Percentiles rank a stretch among this genome's conserved stretches.
phyloP scores from a whole-genome alignment of 2,329 filamentous ascomycete genomes.

The Dryadomyces quercivorus region DNA sequence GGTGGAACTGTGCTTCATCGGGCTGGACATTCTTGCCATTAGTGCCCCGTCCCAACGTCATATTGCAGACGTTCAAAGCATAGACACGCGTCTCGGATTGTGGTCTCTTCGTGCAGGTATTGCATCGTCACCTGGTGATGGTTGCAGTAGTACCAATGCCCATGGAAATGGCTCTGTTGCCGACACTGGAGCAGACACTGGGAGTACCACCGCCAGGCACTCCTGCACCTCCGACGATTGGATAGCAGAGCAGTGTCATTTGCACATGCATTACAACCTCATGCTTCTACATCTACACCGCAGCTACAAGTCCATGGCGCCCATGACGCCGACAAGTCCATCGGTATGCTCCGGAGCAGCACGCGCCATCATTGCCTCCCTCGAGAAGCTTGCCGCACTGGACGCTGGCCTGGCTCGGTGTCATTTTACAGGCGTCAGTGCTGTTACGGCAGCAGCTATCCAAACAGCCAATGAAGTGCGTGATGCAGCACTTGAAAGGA shows the following conservation, averaged over 20 bases:
- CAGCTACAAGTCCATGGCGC: background rate
- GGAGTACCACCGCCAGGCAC: background rate
- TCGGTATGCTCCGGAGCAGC: background rate
- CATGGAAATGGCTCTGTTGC: background rate
- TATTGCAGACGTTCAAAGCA: background rate
- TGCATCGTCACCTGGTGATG: background rate
- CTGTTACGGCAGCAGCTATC: slow-evolving; percentile 2
- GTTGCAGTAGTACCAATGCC: background rate
- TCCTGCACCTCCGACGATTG: background rate
- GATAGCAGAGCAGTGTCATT: background rate
- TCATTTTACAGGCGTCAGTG: slow-evolving; percentile 2
- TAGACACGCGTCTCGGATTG: background rate
- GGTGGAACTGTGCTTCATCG: slow-evolving; percentile 2
- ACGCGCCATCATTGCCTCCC: background rate
- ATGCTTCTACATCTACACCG: slow-evolving; percentile 1
- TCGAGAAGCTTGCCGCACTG: background rate
- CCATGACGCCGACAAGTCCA: background rate
- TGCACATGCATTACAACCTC: slow-evolving; percentile 1
- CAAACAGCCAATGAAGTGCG: slow-evolving; percentile 3
- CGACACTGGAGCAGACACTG: background rate
- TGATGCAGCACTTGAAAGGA: background rate
- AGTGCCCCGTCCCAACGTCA: background rate
- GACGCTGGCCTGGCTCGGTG: background rate
- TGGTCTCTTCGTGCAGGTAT: slow-evolving; percentile 1
- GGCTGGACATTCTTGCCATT: background rate